Percentiles rank a stretch among this genome's conserved stretches.
Conservation (phyloP, 176 grass and related monocot genomes). For the Carex cristatella region DNA sequence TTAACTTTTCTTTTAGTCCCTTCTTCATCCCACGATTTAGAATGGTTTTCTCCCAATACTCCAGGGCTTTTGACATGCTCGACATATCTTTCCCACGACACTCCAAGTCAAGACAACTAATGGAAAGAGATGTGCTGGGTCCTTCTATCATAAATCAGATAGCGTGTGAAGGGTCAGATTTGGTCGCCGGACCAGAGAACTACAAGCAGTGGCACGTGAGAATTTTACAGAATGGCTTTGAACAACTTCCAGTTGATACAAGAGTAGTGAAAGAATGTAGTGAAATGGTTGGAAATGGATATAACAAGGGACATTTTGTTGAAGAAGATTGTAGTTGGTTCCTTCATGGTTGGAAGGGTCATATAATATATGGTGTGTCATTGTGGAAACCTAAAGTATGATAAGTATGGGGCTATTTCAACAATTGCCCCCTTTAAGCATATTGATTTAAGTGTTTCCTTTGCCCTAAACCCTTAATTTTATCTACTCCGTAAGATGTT, state of each 20-base stretch:
- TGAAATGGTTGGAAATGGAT: background rate
- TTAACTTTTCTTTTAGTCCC: background rate
- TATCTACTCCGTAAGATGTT: no score
- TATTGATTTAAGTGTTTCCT: no score
- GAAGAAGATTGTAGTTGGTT: conserved; percentile 29
- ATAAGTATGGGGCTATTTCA: no score
- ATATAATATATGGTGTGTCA: conserved; percentile 1
- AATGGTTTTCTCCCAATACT: conserved; percentile 31
- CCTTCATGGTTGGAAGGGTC: conserved; percentile 34
- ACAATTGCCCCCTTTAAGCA: no score
- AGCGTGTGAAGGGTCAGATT: conserved; percentile 6
- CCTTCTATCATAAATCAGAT: background rate
- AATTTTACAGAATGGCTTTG: conserved; percentile 19
- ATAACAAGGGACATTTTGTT: conserved; percentile 17
- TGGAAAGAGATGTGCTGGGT: background rate
- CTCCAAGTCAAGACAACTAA: background rate
- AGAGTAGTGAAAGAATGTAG: background rate
- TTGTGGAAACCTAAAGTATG: conserved; percentile 21
- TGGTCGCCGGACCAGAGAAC: background rate
- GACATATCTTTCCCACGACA: background rate
- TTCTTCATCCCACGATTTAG: conserved; percentile 20
- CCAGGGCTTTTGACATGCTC: background rate
- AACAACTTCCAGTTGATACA: conserved; percentile 23
- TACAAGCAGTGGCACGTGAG: conserved; percentile 34
- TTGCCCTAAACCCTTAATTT: no score